These are phyloP conservation scores for Fusarium falciforme DNA, from an alignment of 2,329 filamentous ascomycete species.

Conservation along the genomic window DNA sequence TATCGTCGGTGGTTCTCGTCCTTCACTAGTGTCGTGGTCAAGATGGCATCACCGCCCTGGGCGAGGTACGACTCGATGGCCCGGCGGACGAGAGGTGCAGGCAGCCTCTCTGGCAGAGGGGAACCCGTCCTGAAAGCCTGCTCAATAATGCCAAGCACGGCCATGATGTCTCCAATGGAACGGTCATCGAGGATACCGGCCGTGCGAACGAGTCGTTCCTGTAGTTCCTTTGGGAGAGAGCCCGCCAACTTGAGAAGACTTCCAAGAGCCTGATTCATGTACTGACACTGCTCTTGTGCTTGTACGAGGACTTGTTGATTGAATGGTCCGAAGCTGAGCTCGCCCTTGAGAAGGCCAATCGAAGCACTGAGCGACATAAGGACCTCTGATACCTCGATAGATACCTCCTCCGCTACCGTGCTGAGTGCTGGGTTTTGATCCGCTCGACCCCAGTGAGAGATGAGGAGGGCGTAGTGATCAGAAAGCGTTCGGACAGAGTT, in stretches of 20 bases:
- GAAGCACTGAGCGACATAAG: constrained; percentile 41
- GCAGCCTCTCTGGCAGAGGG: constrained; percentile 60
- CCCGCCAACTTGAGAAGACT: constrained; percentile 49
- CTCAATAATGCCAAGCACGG: constrained; percentile 58
- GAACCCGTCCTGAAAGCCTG: constrained; percentile 60
- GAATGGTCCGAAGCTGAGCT: constrained; percentile 48
- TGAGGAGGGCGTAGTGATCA: constrained; percentile 61
- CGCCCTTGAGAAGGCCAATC: constrained; percentile 45
- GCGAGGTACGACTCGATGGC: constrained; percentile 44
- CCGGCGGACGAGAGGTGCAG: constrained; percentile 57
- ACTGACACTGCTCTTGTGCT: constrained; percentile 45
- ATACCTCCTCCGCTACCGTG: constrained; percentile 44
- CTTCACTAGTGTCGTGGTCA: constrained; percentile 50
- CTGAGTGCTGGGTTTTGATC: constrained; percentile 46
- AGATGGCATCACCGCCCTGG: constrained; percentile 35
- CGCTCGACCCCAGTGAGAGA: constrained; percentile 57
- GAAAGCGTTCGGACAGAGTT: constrained; percentile 55
- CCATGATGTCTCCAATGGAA: constrained; percentile 63
- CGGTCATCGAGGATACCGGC: constrained; percentile 56
- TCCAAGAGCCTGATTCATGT: constrained; percentile 49
- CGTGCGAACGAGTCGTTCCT: constrained; percentile 51
- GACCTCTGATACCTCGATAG: constrained; percentile 45
- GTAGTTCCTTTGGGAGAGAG: constrained; percentile 54
- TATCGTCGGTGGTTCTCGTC: constrained; percentile 58
- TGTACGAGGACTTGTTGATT: constrained; percentile 45